Conservation (phyloP, 106 monocot species). For the Gastrodia elata region DNA sequence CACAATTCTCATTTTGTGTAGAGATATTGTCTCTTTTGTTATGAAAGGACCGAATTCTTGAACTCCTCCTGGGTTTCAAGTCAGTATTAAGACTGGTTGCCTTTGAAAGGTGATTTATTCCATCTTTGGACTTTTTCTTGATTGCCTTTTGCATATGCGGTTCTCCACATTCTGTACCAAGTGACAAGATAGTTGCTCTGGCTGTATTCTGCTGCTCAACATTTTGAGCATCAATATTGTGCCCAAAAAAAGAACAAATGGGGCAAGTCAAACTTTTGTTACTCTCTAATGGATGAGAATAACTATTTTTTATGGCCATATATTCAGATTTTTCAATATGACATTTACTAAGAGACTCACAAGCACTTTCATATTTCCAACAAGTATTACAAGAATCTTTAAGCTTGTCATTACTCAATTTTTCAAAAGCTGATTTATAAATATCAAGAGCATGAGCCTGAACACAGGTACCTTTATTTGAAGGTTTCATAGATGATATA, state of each 20-base stretch:
- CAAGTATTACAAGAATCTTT: not conserved
- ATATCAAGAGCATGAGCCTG: constrained; percentile 23
- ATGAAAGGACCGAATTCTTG: constrained; percentile 10
- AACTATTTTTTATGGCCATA: not conserved
- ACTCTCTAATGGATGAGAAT: not conserved
- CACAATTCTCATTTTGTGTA: constrained; percentile 1
- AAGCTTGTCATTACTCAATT: constrained; percentile 24
- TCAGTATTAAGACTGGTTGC: constrained; percentile 7
- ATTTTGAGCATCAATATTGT: not conserved
- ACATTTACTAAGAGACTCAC: not conserved
- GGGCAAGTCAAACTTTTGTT: constrained; percentile 12
- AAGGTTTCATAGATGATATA: constrained; percentile 28
- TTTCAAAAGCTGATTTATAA: constrained; percentile 48
- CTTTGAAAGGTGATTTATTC: constrained; percentile 12
- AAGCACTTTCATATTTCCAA: not conserved
- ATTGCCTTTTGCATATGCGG: constrained; percentile 3
- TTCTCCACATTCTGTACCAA: constrained; percentile 6
- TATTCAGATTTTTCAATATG: constrained; percentile 2
- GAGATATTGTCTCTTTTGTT: constrained; percentile 6
- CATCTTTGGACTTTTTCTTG: constrained; percentile 21
- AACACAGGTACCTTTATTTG: constrained; percentile 13
- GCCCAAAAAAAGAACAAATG: constrained; percentile 14
- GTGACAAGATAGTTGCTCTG: not conserved
- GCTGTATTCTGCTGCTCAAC: not conserved
- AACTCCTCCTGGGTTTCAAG: constrained; percentile 22